Base-by-base conservation (phyloP, 2,329 filamentous ascomycete genomes). In the Stemphylium vesicarium region DNA sequence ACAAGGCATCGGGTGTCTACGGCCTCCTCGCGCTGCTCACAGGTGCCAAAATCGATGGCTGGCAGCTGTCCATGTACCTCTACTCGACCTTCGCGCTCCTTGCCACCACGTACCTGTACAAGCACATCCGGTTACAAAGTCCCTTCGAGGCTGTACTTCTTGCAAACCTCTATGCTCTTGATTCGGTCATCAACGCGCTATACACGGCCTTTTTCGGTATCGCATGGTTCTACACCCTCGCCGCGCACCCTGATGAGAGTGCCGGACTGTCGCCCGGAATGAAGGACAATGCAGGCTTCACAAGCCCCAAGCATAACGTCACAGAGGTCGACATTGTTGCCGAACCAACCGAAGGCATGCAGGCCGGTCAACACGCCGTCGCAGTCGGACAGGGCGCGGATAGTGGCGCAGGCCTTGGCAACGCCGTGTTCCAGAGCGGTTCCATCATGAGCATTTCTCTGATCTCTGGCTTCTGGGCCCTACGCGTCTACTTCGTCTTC, bases 1-100 rank as follows among this genome's bases (percentile, higher is more conserved):
- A 97, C 83, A 96, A 96, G 77, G 85, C 93, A 64, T 94, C 91
- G 44, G 93, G 92, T 53, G 82, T 96, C 64, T 97, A 96, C 77
- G 93, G 93, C 62, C 83, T 97, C 38, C 88, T 97, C 64, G 92
- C 93, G 55, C 85, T 96, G 64, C 81, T 96, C 62, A 96, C 93
- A 20, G 94, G 94, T 72, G 92, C 91, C 76, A 82, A 88, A 65
- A 86, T 96, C 59, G 93, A 91, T 49, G 82, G 87, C 26, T 84
- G 95, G 20, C 94, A 97, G 77, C 84, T 96, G 53, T 90, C 89
- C 53, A 95, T 96, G 83, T 97, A 96, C 81, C 83, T 96, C 43
- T 96, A 96, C 82, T 95, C 90, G 22, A 83, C 95, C 57, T 66
- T 85, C 59, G 84, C 90, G 24, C 85, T 96, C 60, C 80, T 83